Base-by-base conservation (phyloP, 306 rosid species). In the Trichosanthes cucumerina region DNA sequence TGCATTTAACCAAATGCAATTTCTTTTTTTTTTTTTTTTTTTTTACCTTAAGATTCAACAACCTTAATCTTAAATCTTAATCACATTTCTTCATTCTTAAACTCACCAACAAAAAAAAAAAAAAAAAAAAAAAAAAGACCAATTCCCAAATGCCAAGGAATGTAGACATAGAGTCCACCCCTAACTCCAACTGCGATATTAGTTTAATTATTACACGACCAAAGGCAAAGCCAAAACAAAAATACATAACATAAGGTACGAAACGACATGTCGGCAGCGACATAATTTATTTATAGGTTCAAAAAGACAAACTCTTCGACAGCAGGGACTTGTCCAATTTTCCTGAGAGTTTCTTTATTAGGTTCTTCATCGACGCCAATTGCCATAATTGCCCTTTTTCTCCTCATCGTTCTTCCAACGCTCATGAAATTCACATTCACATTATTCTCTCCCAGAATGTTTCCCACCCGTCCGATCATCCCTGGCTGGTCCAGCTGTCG, bases 351-450 rank as follows among this genome's bases (percentile, higher is more conserved):
- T 7, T 79, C 92, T 65, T 82, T 84, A 16, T 59, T 81, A 11
- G 98, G 98, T 66, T 89, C 92, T 79, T 94, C 97, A 79, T 94
- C 98, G 3, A 94, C 95, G 33, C 98, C 96, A 80, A 92, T 94
- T 0, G 98, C 97, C 97, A 92, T 92, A 33, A 94, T 82, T 1
- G 97, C 98, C 80, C 79, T 87, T 76, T 78, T 89, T 68, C 89
- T 82, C 63, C 82, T 83, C 1, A 78, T 78, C 11, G 90, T 94
- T 82, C 97, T 89, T 72, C 96, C 98, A 26, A 94, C 98, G 6
- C 97, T 94, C 98, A 94, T 94, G 46, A 92, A 94, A 82, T 84
- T 94, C 44, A 94, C 97, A 78, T 94, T 94, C 79, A 92, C 97
- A 47, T 92, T 94, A 0, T 81, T 86, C 12, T 85, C 83, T 4